Conservation (phyloP, 116 monocot species). For the Dioscorea cayenensis region DNA sequence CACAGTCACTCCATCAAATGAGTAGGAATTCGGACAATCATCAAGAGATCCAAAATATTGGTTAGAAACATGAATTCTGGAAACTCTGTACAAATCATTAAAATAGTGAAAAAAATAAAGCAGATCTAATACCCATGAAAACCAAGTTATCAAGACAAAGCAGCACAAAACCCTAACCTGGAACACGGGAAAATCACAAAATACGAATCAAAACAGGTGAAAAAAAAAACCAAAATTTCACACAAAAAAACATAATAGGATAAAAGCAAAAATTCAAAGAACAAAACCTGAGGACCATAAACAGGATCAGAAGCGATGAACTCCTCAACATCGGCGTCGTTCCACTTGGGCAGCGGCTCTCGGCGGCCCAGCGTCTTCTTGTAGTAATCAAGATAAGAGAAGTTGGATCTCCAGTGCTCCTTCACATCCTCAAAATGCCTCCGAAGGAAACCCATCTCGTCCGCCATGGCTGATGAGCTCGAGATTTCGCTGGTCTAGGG, state of each 20-base stretch:
- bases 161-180: not conserved
- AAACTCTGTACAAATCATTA: no score
- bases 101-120: no score
- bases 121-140: not conserved
- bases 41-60: no score
- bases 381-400: slow-evolving; percentile 49
- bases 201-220: not conserved
- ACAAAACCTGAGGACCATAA: slow-evolving; percentile 89
- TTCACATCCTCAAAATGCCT: slow-evolving; percentile 18
- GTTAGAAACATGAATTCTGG: no score
- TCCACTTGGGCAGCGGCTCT: slow-evolving; percentile 86
- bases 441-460: not conserved
- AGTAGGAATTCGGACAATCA: no score
- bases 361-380: slow-evolving; percentile 80
- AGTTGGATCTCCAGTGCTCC: slow-evolving; percentile 29
- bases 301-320: slow-evolving; percentile 95
- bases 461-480: not conserved
- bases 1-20: no score
- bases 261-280: not conserved
- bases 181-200: not conserved
- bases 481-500: no score
- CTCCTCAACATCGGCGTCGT: slow-evolving; percentile 86
- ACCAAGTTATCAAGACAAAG: not conserved
- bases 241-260: not conserved
- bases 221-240: not conserved